Conservation (phyloP, 2,329 filamentous ascomycete genomes). For the Colletotrichum orchidophilum region DNA sequence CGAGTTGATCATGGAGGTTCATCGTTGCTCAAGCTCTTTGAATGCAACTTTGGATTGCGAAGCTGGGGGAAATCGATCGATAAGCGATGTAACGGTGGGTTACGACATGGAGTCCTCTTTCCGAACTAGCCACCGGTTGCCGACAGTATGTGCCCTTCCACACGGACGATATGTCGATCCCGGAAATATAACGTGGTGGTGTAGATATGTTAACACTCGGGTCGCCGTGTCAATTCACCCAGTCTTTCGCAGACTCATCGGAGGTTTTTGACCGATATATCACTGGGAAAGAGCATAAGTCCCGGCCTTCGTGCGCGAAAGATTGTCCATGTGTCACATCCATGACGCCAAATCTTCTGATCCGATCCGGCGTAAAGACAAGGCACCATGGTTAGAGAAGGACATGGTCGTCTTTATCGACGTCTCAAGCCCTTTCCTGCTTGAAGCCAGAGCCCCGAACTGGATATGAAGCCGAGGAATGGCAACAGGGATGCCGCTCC, state of each 20-base stretch:
- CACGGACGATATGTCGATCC: background rate
- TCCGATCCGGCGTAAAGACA: background rate
- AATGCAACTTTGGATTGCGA: background rate
- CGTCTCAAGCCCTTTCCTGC: background rate
- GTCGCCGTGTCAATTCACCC: background rate
- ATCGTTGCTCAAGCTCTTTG: background rate
- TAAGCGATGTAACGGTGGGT: background rate
- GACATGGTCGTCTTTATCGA: background rate
- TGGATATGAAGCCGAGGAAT: background rate
- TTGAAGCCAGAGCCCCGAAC: background rate
- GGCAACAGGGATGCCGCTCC: background rate
- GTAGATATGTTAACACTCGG: background rate
- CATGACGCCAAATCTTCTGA: background rate
- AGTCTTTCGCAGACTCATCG: background rate
- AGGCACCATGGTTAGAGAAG: background rate
- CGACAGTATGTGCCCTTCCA: background rate
- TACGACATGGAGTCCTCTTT: background rate
- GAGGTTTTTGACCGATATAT: background rate
- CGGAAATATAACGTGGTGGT: background rate
- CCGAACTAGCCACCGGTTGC: background rate
- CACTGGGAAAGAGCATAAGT: background rate
- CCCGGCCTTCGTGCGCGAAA: background rate
- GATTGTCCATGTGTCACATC: background rate
- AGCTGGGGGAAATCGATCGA: background rate
- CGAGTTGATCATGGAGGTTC: background rate